Evolutionary conservation across 2,329 filamentous ascomycete genomes (phyloP), one percentile per base, ranked within the genome.

Genomic region (Chalaropsis thielavioides): DNA sequence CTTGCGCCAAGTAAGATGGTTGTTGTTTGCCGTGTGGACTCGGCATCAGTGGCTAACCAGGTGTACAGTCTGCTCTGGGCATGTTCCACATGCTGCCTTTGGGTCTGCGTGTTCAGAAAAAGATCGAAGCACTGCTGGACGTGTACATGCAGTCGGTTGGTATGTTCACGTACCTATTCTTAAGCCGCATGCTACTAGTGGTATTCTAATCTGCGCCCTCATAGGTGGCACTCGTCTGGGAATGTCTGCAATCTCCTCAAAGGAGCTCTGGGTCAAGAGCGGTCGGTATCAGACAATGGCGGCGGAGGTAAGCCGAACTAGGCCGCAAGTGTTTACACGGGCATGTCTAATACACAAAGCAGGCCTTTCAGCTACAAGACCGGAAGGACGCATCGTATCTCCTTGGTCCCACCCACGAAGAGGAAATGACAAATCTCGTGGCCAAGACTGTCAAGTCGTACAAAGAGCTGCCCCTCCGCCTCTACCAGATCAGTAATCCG

Each of bases 11-110:
- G 86, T 87, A 68, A 70, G 75, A 22, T 72, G 35, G 24, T 27
- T 67, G 40, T 49, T 27, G 19, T 31, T 38, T 67, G 27, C 65
- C 24, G n/a, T 44, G 7, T 38, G 3, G 1, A 59, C 6, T 19
- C 17, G 27, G 24, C 24, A n/a, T n/a, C n/a, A n/a, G 8, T 2
- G 59, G 43, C 63, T 67, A 62, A 67, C 17, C 54, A 19, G 17
- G 15, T 17, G 15, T 43, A 8, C 69, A 91, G 84, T 86, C 90
- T 22, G 88, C 96, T 72, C 84, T 92, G 7, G 94, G 94, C 35
- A 84, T 97, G 43, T 99, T 96, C 71, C 94, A 99, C 71, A 81
- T 96, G 72, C 80, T 99, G 0, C 94, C 94, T 0, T 76, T 99
- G 0, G 94, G 94, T 0, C 80, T 90, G 38, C 83, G 90, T 35